These are phyloP conservation scores for Gynostemma pentaphyllum DNA, from an alignment of 306 rosid species.

Conservation along the genomic window DNA sequence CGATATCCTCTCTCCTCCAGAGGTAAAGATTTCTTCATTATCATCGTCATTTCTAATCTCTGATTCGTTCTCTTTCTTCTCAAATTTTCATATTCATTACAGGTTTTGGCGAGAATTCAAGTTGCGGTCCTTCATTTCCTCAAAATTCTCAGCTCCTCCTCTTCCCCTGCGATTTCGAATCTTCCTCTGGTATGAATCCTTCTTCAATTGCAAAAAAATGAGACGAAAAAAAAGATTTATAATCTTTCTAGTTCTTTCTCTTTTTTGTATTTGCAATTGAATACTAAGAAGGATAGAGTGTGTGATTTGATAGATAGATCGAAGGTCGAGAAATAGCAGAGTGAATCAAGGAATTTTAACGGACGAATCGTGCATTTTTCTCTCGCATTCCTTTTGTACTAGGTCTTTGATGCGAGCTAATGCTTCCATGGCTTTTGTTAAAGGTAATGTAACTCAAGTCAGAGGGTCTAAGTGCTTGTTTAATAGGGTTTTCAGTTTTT, in stretches of 20 bases:
- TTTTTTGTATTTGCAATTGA: neutral
- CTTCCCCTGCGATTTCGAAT: constrained; percentile 60
- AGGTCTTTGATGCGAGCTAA: constrained; percentile 71
- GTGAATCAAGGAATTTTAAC: constrained; percentile 50
- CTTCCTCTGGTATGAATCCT: constrained; percentile 50
- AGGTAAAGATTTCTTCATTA: constrained; percentile 19
- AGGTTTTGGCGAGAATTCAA: constrained; percentile 81
- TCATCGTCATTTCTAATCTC: neutral
- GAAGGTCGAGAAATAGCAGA: constrained; percentile 49
- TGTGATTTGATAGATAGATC: constrained; percentile 36
- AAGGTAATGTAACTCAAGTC: constrained; percentile 29
- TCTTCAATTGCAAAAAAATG: neutral
- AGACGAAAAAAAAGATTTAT: neutral
- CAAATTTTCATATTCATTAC: neutral
- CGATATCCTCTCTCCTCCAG: constrained; percentile 49
- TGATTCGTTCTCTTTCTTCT: neutral
- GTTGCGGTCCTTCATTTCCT: constrained; percentile 76
- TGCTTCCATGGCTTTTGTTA: constrained; percentile 61
- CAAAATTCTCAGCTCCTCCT: constrained; percentile 48
- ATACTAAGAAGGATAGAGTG: neutral
- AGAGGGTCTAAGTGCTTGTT: no score
- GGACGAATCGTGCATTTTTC: constrained; percentile 51
- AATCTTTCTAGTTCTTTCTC: neutral
- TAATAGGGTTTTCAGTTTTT: no score
- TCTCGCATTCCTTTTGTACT: constrained; percentile 40